Evolutionary conservation across 768 basidiomycete genomes (phyloP).

Genomic region (Saitozyma sp.): DNA sequence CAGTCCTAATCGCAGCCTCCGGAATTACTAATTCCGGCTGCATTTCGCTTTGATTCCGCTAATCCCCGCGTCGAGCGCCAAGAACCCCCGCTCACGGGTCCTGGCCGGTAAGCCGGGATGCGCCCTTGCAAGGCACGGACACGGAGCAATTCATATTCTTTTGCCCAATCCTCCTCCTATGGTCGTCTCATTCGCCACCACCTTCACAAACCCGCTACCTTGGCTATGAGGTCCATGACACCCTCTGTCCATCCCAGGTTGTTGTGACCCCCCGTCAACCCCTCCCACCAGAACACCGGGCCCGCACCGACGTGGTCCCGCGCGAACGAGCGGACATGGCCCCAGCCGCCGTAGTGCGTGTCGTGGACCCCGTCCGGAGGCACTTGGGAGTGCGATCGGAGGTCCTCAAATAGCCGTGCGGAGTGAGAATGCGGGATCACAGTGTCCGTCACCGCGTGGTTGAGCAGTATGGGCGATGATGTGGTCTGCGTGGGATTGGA

Average conservation of each 20-base stretch:
- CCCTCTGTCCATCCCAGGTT: constrained; percentile 43
- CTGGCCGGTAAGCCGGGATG: too few species aligned
- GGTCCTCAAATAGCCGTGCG: constrained; percentile 60
- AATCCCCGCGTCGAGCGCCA: too few species aligned
- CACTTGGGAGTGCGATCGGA: not conserved
- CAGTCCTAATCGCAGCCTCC: too few species aligned
- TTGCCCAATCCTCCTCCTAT: too few species aligned
- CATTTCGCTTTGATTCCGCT: too few species aligned
- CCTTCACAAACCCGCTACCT: constrained; percentile 16
- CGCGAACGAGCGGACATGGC: constrained; percentile 19
- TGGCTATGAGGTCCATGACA: constrained; percentile 37
- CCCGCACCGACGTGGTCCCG: not conserved
- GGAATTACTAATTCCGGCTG: too few species aligned
- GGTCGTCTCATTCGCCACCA: too few species aligned
- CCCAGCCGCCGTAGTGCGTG: constrained; percentile 30
- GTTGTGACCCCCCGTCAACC: constrained; percentile 44
- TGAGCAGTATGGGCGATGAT: constrained; percentile 68
- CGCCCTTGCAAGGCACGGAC: too few species aligned
- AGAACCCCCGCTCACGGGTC: too few species aligned
- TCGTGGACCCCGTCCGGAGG: not conserved
- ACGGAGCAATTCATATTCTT: too few species aligned
- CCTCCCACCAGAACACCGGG: constrained; percentile 43
- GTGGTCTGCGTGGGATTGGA: constrained; percentile 58
- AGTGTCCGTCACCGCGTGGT: constrained; percentile 71
- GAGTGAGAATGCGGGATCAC: constrained; percentile 75